phyloP scores from a whole-genome alignment of 805 yeast genomes.

The Ogataea haglerorum region DNA sequence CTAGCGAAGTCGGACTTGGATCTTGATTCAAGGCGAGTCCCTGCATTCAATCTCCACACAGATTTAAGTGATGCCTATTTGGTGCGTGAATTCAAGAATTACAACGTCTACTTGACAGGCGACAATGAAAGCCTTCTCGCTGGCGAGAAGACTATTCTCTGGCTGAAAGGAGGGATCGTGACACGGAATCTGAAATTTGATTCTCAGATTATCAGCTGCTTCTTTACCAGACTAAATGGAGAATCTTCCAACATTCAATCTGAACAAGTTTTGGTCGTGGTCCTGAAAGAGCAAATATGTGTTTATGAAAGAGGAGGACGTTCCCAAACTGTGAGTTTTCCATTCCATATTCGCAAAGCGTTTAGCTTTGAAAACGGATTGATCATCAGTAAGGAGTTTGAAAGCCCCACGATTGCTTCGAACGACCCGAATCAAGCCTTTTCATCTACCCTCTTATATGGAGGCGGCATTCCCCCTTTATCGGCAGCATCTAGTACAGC shows the following conservation, averaged over 20 bases:
- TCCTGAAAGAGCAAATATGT: slow-evolving; percentile 57
- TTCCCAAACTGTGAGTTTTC: slow-evolving; percentile 59
- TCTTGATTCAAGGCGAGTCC: slow-evolving; percentile 16
- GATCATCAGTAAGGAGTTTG: slow-evolving; percentile 34
- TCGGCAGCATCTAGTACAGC: slow-evolving; percentile 15
- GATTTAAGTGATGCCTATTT: slow-evolving; percentile 18
- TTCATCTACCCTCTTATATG: slow-evolving; percentile 7
- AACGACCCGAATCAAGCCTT: slow-evolving; percentile 1
- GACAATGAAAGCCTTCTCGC: slow-evolving; percentile 25
- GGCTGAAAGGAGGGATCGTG: slow-evolving; percentile 49
- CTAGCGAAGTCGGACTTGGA: slow-evolving; percentile 14
- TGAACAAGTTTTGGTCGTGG: slow-evolving; percentile 50
- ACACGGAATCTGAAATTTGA: slow-evolving; percentile 49
- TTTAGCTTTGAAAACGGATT: slow-evolving; percentile 68
- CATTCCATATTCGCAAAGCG: slow-evolving; percentile 60
- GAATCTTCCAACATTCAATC: slow-evolving; percentile 6
- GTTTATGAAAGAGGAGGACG: slow-evolving; percentile 62
- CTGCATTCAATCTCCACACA: slow-evolving; percentile 20
- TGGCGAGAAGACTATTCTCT: slow-evolving; percentile 37
- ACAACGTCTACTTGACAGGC: slow-evolving; percentile 20
- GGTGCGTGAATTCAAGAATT: slow-evolving; percentile 8
- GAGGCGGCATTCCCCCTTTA: slow-evolving; percentile 15
- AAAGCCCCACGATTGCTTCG: slow-evolving; percentile 9
- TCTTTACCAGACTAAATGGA: slow-evolving; percentile 51
- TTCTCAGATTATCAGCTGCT: slow-evolving; percentile 54